phyloP scores from a whole-genome alignment of 768 basidiomycete genomes.

The Leucocoprinus birnbaumii region DNA sequence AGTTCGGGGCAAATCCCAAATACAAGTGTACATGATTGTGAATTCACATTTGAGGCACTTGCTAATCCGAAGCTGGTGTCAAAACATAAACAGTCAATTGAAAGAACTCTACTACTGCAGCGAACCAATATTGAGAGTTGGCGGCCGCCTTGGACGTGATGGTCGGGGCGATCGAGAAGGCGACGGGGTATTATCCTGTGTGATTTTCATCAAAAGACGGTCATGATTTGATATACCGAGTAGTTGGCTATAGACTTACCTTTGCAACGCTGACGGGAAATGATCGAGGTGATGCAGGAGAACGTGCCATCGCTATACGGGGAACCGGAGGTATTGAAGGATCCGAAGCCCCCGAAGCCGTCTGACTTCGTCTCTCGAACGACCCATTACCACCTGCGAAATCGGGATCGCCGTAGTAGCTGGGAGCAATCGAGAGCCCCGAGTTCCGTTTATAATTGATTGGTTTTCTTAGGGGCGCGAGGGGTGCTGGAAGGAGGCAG shows the following conservation, averaged over 20 bases:
- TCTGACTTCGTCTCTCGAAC: constrained; percentile 17
- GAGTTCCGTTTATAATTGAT: constrained; percentile 14
- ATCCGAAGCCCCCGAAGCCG: constrained; percentile 22
- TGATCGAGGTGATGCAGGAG: constrained; percentile 4
- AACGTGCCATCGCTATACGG: constrained; percentile 12
- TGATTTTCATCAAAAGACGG: neutral
- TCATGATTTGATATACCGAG: neutral
- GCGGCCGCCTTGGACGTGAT: constrained; percentile 1
- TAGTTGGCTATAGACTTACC: constrained; percentile 1
- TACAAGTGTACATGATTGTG: too few species aligned
- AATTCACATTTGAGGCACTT: too few species aligned
- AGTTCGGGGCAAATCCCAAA: too few species aligned
- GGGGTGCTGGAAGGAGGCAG: constrained; percentile 18
- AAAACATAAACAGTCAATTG: too few species aligned
- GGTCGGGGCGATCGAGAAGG: neutral
- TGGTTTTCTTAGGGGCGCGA: constrained; percentile 11
- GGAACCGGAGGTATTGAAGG: constrained; percentile 25
- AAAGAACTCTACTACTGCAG: neutral
- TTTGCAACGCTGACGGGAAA: neutral
- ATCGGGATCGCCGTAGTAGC: constrained; percentile 32
- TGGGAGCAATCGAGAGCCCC: constrained; percentile 33
- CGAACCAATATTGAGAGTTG: constrained; percentile 3
- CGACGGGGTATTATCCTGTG: constrained; percentile 1
- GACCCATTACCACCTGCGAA: constrained; percentile 18
- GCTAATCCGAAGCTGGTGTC: too few species aligned